Evolutionary conservation across 2,329 filamentous ascomycete genomes (phyloP).

Genomic region (Aspergillus flavus): DNA sequence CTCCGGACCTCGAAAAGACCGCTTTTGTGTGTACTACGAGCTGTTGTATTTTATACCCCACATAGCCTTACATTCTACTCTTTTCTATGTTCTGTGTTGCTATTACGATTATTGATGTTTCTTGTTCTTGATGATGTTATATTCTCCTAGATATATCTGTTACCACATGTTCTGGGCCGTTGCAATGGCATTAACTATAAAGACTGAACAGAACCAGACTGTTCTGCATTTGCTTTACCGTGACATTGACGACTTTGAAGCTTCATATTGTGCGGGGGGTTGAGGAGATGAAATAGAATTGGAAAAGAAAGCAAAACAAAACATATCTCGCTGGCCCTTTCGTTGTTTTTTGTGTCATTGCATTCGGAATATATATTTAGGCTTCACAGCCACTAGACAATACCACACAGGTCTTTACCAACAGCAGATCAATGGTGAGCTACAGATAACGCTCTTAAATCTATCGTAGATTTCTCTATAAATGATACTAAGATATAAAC

Average conservation of each 20-base stretch:
- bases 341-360: neutral
- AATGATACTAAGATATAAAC: neutral
- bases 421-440: neutral
- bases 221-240: neutral
- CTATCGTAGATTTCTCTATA: neutral
- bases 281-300: neutral
- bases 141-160: neutral
- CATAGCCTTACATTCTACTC: neutral
- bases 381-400: neutral
- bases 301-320: neutral
- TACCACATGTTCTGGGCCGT: neutral
- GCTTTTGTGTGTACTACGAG: conserved; percentile 10
- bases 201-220: conserved; percentile 12
- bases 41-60: conserved; percentile 15
- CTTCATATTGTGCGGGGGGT: neutral
- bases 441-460: neutral
- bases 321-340: neutral
- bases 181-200: neutral
- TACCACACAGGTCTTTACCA: neutral
- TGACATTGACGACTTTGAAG: neutral
- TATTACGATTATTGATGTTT: neutral
- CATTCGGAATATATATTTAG: neutral
- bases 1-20: neutral
- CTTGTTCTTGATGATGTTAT: neutral
- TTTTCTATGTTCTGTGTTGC: conserved; percentile 2